A percentile compares a stretch with the other conserved stretches of the same genome.
Evolutionary conservation across 164 flowering plant species (phyloP).

Genomic region (Akebia trifoliata): DNA sequence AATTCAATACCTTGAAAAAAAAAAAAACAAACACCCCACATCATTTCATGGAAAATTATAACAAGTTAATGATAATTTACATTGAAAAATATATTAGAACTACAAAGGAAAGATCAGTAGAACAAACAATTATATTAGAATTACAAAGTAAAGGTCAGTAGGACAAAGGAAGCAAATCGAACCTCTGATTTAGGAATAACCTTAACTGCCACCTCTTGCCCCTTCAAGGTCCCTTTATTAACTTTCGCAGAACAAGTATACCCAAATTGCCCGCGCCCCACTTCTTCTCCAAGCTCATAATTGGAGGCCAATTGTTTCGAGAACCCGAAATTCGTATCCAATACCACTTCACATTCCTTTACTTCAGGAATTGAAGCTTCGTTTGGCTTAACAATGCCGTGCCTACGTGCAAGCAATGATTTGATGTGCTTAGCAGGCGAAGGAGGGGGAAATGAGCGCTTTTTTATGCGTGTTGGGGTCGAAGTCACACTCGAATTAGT

Average conservation of each 20-base stretch:
- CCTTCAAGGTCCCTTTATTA: conserved; percentile 81
- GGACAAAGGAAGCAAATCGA: conserved; percentile 5
- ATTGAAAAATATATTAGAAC: not conserved
- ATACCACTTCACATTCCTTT: conserved; percentile 52
- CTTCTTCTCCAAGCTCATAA: conserved; percentile 85
- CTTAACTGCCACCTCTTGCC: conserved; percentile 89
- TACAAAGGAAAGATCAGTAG: not conserved
- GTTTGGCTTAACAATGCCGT: conserved; percentile 87
- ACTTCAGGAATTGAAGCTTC: conserved; percentile 88
- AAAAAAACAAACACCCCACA: not conserved
- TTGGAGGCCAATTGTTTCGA: conserved; percentile 58
- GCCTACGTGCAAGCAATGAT: conserved; percentile 75
- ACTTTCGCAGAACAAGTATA: conserved; percentile 78
- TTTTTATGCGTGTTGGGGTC: conserved; percentile 63
- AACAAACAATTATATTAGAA: not conserved
- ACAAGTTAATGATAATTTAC: not conserved
- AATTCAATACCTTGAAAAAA: not conserved
- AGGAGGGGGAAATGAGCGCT: conserved; percentile 92
- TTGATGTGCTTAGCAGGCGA: conserved; percentile 95
- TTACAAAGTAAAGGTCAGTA: not conserved
- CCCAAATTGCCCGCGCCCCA: conserved; percentile 94
- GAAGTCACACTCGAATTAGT: conserved; percentile 60
- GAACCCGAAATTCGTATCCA: conserved; percentile 82
- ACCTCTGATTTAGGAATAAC: conserved; percentile 93
- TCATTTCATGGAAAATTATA: not conserved